Conservation (phyloP, 345 rosid genomes). For the Populus euphratica region DNA sequence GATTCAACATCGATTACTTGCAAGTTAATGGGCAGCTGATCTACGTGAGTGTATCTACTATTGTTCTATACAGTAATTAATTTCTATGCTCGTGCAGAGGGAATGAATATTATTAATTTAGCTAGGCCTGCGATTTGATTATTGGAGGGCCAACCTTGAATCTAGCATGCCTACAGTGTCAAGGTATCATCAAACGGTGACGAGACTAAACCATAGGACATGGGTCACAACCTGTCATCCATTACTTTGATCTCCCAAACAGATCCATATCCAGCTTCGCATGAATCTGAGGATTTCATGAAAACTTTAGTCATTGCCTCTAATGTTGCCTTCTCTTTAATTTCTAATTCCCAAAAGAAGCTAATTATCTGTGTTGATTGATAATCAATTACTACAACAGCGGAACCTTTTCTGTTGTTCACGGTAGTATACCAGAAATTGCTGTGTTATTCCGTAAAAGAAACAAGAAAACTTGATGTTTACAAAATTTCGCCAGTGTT, state of each 20-base stretch:
- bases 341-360: background rate
- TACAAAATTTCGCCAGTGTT: background rate
- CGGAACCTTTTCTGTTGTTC: background rate
- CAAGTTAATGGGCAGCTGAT: background rate
- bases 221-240: background rate
- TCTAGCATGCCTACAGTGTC: background rate
- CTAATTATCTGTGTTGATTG: background rate
- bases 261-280: background rate
- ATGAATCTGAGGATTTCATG: background rate
- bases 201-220: background rate
- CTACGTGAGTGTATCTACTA: background rate
- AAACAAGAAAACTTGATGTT: background rate
- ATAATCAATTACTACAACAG: background rate
- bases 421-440: background rate
- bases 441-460: background rate
- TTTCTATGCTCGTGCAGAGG: background rate
- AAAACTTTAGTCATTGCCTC: background rate
- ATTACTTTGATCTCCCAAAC: background rate
- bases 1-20: background rate
- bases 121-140: background rate
- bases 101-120: background rate
- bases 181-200: background rate
- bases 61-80: background rate
- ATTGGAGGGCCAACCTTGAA: background rate
- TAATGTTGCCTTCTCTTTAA: background rate